Evolutionary conservation across 2,329 filamentous ascomycete genomes (phyloP), one percentile per base, ranked within the genome.

Genomic region (Alternaria gansuensis): DNA sequence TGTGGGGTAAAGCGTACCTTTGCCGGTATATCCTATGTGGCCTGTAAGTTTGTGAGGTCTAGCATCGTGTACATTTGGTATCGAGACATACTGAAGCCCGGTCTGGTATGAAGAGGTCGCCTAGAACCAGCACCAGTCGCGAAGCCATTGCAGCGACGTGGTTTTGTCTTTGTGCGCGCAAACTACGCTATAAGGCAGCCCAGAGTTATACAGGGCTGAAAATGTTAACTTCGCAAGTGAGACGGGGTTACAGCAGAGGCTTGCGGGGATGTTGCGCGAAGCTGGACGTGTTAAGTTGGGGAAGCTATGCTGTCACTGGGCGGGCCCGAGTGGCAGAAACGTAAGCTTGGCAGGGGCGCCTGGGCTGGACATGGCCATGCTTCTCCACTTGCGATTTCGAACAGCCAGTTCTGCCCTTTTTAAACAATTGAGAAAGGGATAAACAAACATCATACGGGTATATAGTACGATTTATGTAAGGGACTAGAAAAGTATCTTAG

Each of bases 41-140:
- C 69, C 71, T 76, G 74, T 78, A 68, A 77, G 74, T 69, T 62
- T 73, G 74, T 75, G 70, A 75, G 72, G 71, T 62, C 69, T 58
- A 65, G 67, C 62, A 58, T 51, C 51, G 53, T 49, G 52, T 46
- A 55, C 26, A 28, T 41, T 33, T 37, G 23, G 34, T 41, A 37
- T 29, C 34, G 21, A 37, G 44, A 68, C 77, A 60, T 76, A 79
- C 77, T 54, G 76, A 63, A 68, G 77, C 77, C 69, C 77, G 65
- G 59, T 79, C 77, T 65, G 77, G 77, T 67, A 79, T 79, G 68
- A 79, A 79, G 58, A 79, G 74, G 73, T 79, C 77, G 60, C 77
- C 77, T 51, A 79, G 67, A 60, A 73, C 75, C 62, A 79, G 72
- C 59, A 79, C 77, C 60, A 79, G 69, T 71, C 77, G 72, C 59